Percentiles rank a stretch among this genome's conserved stretches.
Evolutionary conservation across 2,329 filamentous ascomycete genomes (phyloP).

Genomic region (Tolypocladium cylindrosporum): DNA sequence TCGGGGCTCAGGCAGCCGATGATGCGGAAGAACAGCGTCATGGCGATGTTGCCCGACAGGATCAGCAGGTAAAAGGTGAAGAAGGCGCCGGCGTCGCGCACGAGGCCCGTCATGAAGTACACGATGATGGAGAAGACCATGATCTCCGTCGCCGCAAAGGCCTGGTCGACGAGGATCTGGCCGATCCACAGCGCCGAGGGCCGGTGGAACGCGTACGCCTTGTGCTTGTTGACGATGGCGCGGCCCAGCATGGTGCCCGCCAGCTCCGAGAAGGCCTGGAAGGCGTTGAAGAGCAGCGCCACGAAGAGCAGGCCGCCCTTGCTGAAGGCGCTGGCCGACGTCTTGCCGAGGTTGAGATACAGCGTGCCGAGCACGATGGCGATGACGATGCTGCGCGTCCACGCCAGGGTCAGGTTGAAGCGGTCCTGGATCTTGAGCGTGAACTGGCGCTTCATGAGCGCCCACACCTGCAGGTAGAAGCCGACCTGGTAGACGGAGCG

Average conservation of each 20-base stretch:
- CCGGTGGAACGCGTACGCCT: constrained; percentile 72
- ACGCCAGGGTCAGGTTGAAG: constrained; percentile 64
- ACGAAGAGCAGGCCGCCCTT: constrained; percentile 77
- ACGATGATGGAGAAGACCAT: constrained; percentile 64
- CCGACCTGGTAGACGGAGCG: constrained; percentile 75
- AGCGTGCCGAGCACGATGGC: constrained; percentile 73
- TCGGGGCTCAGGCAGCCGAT: constrained; percentile 67
- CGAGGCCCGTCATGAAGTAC: constrained; percentile 68
- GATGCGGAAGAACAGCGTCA: constrained; percentile 70
- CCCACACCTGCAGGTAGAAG: constrained; percentile 75
- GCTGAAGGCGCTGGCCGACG: constrained; percentile 63
- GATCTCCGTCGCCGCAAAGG: constrained; percentile 62
- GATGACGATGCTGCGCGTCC: constrained; percentile 58
- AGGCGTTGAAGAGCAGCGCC: constrained; percentile 74
- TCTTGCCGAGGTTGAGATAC: constrained; percentile 59
- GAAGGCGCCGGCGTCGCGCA: constrained; percentile 62
- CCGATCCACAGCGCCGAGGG: constrained; percentile 77
- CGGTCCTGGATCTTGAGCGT: constrained; percentile 79
- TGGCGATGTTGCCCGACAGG: constrained; percentile 56
- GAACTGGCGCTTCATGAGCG: constrained; percentile 75
- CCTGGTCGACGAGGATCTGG: constrained; percentile 69
- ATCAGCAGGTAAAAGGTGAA: constrained; percentile 69
- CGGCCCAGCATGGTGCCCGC: constrained; percentile 66
- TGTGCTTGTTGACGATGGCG: constrained; percentile 74
- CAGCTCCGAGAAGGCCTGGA: constrained; percentile 73